These are phyloP conservation scores for Phaeosphaeriaceae sp. DNA, from an alignment of 2,329 filamentous ascomycete genomes.

Conservation along the genomic window DNA sequence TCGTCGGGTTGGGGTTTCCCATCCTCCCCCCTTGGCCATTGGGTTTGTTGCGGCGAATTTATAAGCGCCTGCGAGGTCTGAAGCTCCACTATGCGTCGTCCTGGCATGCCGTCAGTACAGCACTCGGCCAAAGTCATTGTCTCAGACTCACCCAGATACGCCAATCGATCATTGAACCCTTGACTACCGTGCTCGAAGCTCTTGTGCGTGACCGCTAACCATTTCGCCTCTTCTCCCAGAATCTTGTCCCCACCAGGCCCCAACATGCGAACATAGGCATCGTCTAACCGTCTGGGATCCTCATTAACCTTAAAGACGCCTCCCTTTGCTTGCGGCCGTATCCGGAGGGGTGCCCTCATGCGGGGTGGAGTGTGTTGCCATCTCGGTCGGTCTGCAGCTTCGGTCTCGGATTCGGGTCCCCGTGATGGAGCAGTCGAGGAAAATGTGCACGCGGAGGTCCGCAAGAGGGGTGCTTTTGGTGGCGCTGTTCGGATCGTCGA, in stretches of 20 bases:
- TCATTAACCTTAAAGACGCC: constrained; percentile 74
- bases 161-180: constrained; percentile 92
- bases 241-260: constrained; percentile 75
- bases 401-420: constrained; percentile 40
- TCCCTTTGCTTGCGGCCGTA: constrained; percentile 66
- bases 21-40: constrained; percentile 27
- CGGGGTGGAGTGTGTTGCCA: constrained; percentile 59
- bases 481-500: constrained; percentile 36
- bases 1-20: constrained; percentile 34
- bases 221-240: constrained; percentile 91
- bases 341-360: constrained; percentile 60
- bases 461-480: constrained; percentile 33
- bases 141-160: constrained; percentile 75
- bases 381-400: constrained; percentile 51
- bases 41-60: constrained; percentile 52
- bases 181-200: constrained; percentile 94
- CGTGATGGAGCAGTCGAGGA: constrained; percentile 32
- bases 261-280: constrained; percentile 78
- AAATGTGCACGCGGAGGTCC: constrained; percentile 49
- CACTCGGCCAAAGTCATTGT: background rate
- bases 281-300: constrained; percentile 76
- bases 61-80: constrained; percentile 71
- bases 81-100: constrained; percentile 70
- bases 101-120: constrained; percentile 47
- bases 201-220: constrained; percentile 96